Evolutionary conservation across 2,329 filamentous ascomycete genomes (phyloP).

Genomic region (Davidsoniella australis): DNA sequence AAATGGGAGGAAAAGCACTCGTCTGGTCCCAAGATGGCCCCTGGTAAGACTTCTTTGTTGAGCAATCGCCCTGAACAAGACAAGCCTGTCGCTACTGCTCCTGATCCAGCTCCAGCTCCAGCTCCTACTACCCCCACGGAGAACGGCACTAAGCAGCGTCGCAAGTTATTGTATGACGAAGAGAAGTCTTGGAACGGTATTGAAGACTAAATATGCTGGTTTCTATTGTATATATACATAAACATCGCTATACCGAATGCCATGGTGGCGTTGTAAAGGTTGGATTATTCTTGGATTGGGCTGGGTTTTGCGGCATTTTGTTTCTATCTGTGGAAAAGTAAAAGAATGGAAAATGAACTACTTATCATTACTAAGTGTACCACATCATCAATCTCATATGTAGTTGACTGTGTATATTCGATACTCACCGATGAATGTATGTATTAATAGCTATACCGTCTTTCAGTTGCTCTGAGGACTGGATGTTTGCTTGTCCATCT

Average conservation of each 20-base stretch:
- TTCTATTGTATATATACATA: neutral
- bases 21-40: slow-evolving; percentile 4
- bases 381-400: too few species aligned
- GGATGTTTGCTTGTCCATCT: too few species aligned
- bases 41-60: neutral
- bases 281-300: too few species aligned
- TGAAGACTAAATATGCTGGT: slow-evolving; percentile 18
- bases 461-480: too few species aligned
- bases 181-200: slow-evolving; percentile 28
- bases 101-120: neutral
- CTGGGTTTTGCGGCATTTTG: too few species aligned
- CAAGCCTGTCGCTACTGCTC: neutral
- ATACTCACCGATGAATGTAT: too few species aligned
- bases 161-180: slow-evolving; percentile 17
- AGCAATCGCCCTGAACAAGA: too few species aligned
- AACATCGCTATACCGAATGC: neutral
- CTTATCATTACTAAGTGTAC: too few species aligned
- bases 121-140: slow-evolving; percentile 7
- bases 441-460: too few species aligned
- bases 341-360: too few species aligned
- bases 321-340: too few species aligned
- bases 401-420: too few species aligned
- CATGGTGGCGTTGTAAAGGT: neutral
- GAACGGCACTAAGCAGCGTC: slow-evolving; percentile 10
- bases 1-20: slow-evolving; percentile 21